Percentiles rank a stretch among this genome's conserved stretches.
These are phyloP conservation scores for Xenoacremonium recifei DNA, from an alignment of 2,329 filamentous ascomycete genomes.

Conservation along the genomic window DNA sequence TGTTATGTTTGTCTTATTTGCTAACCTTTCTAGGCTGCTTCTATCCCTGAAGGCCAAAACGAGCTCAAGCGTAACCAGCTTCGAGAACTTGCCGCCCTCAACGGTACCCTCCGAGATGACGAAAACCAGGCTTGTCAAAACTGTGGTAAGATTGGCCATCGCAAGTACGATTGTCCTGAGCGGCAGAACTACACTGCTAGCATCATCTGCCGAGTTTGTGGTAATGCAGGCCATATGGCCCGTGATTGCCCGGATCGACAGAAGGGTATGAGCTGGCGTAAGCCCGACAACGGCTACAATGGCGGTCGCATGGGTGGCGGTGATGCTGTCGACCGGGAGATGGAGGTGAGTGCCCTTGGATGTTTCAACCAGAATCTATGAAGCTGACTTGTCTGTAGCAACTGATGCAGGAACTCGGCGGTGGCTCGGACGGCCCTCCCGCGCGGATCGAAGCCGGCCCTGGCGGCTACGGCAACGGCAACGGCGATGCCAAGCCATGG, in stretches of 20 bases:
- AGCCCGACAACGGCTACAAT: conserved; percentile 57
- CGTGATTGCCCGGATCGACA: conserved; percentile 95
- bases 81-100: conserved; percentile 93
- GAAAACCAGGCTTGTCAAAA: conserved; percentile 99
- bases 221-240: conserved; percentile 97
- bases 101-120: conserved; percentile 97
- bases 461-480: conserved; percentile 51
- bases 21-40: conserved; percentile 70
- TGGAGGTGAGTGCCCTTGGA: conserved; percentile 69
- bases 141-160: conserved; percentile 96
- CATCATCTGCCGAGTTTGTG: conserved; percentile 97
- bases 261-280: conserved; percentile 88
- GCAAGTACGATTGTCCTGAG: conserved; percentile 98
- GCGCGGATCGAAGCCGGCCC: conserved; percentile 86
- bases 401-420: conserved; percentile 96
- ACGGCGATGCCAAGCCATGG: conserved; percentile 79
- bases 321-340: conserved; percentile 88
- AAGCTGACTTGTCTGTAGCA: conserved; percentile 60
- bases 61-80: conserved; percentile 98
- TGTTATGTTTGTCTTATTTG: conserved; percentile 1
- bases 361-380: conserved; percentile 13
- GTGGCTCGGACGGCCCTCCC: conserved; percentile 58
- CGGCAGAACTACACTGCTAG: conserved; percentile 98
- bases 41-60: conserved; percentile 97
- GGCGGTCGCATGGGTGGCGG: conserved; percentile 70